Evolutionary conservation across 2,329 filamentous ascomycete species (phyloP).

Genomic region (Penicillium sp.): DNA sequence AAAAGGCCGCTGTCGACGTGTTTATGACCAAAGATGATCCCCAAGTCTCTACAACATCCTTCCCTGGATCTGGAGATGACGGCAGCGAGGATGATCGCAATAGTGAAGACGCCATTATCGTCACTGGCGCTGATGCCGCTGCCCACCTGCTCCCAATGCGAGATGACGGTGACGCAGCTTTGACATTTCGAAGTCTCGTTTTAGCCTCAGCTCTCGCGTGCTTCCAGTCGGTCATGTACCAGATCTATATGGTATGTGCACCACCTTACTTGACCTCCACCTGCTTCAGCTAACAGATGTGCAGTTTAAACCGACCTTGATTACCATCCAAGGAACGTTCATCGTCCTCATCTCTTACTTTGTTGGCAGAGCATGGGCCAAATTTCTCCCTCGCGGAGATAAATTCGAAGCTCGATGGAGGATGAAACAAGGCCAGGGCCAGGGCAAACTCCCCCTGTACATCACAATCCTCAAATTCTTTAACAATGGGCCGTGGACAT

Average conservation of each 20-base stretch:
- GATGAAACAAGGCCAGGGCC: conserved; percentile 31
- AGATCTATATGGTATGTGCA: conserved; percentile 52
- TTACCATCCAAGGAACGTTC: conserved; percentile 54
- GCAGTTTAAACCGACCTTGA: conserved; percentile 54
- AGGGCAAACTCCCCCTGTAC: conserved; percentile 44
- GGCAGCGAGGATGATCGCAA: background rate
- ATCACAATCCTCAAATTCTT: conserved; percentile 47
- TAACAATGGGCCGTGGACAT: conserved; percentile 52
- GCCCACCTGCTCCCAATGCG: conserved; percentile 51
- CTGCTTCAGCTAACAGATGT: background rate
- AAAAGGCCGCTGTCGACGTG: conserved; percentile 1
- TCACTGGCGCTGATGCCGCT: conserved; percentile 54
- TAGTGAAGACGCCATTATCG: conserved; percentile 44
- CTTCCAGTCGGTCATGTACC: conserved; percentile 57
- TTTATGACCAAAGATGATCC: background rate
- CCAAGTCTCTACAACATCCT: background rate
- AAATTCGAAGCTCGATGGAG: conserved; percentile 50
- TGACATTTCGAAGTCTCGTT: conserved; percentile 56
- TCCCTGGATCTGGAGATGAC: background rate
- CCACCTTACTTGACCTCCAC: background rate
- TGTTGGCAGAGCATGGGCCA: conserved; percentile 50
- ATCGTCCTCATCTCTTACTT: conserved; percentile 60
- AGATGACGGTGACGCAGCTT: conserved; percentile 52
- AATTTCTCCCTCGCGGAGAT: conserved; percentile 54
- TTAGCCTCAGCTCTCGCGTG: conserved; percentile 50